Base-by-base conservation (phyloP, 2,329 filamentous ascomycete species). In the Hymenotorrendiella dingleyae region DNA sequence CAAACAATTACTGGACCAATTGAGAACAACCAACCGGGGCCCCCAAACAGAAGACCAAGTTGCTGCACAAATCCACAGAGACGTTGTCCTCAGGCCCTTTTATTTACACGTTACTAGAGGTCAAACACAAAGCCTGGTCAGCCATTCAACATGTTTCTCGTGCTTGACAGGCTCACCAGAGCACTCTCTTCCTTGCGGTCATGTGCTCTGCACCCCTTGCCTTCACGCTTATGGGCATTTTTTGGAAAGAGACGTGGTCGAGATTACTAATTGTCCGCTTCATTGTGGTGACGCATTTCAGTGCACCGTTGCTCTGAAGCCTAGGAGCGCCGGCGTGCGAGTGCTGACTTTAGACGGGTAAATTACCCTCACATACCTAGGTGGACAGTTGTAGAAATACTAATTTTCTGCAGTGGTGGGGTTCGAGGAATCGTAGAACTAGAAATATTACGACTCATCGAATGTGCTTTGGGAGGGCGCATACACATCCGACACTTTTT, bases 81-180 rank as follows among this genome's bases (percentile, higher is more conserved):
- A 12, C 14, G 8, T 8, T 9, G 33, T 20, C 10, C 17, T 35
- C 8, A 9, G 16, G 17, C 14, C 33, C 17, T 20, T 20, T 19
- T 35, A 35, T 22, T 6, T 9, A 16, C 14, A 35, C 21, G 33
- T 35, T 5, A 17, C 17, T 35, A 9, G 14, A 32, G 29, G 14
- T 6, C 11, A 9, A 16, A 9, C 29, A n/a, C 29, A 9, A 32
- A 32, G 8, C 17, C 29, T 66, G 35, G 55, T 64, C 12, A 71
- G 64, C 28, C 46, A 45, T 20, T 39, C 42, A 6, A 35, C 40
- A 8, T 48, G 46, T 30, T 46, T 46, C 32, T 43, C 32, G 11
- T 48, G 46, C 26, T 34, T 48, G 21, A 36, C 19, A 16, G 29
- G 10, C 7, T 22, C 41, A 3, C 47, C 47, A 8, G 41, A 47